Percentiles rank a stretch among this genome's conserved stretches.
Evolutionary conservation across 2,329 filamentous ascomycete species (phyloP).

Genomic region (Arthrobotrys iridis): DNA sequence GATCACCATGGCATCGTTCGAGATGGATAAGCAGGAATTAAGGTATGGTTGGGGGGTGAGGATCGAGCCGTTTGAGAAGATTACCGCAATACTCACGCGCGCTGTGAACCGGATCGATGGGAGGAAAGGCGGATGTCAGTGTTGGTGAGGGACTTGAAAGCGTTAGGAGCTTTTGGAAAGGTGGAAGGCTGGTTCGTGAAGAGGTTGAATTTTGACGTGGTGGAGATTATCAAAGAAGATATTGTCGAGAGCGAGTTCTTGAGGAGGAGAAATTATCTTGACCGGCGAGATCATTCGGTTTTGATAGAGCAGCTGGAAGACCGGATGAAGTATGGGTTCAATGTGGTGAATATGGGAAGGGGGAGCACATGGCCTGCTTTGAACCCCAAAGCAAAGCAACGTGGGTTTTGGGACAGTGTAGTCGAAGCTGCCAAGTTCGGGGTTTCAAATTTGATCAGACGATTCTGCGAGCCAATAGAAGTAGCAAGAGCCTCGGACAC

Average conservation of each 20-base stretch:
- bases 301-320: conserved; percentile 1
- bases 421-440: neutral
- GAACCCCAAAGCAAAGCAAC: too few species aligned
- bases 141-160: conserved; percentile 19
- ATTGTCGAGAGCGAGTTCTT: conserved; percentile 1
- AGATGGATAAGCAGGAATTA: too few species aligned
- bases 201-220: conserved; percentile 14
- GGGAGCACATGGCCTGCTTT: neutral
- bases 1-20: neutral
- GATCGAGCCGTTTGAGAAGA: too few species aligned
- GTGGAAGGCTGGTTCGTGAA: neutral
- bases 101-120: too few species aligned
- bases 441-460: neutral
- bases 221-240: conserved; percentile 1
- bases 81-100: too few species aligned
- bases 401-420: neutral
- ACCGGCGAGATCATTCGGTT: neutral
- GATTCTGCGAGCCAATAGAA: too few species aligned
- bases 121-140: too few species aligned
- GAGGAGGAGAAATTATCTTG: neutral
- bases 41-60: too few species aligned
- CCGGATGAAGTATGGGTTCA: neutral
- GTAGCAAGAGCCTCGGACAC: neutral
- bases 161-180: neutral
- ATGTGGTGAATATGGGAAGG: neutral